Percentiles rank a stretch among this genome's conserved stretches.
phyloP scores from a whole-genome alignment of 148 eudicot genomes.

The Vaccinium corymbosum region DNA sequence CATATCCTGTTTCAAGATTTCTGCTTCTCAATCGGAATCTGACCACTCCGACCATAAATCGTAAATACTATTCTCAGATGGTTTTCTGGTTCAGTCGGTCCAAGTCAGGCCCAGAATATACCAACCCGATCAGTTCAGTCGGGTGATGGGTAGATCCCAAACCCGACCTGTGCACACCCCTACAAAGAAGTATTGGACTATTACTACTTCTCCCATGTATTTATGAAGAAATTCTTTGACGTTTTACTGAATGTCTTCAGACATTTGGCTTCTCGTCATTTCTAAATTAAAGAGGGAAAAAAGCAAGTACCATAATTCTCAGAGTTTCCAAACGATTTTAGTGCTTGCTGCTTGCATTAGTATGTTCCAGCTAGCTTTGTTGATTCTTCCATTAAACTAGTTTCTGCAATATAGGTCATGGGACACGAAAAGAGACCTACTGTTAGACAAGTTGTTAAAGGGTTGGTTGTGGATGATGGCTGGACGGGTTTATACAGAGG shows the following conservation, averaged over 20 bases:
- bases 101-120: too few species aligned
- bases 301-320: background rate
- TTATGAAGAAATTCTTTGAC: background rate
- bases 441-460: slow-evolving; percentile 68
- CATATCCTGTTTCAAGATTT: too few species aligned
- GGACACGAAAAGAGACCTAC: slow-evolving; percentile 56
- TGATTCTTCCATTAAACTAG: background rate
- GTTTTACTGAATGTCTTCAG: background rate
- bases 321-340: background rate
- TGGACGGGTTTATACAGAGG: slow-evolving; percentile 96
- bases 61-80: too few species aligned
- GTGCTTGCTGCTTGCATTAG: background rate
- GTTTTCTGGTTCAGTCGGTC: too few species aligned
- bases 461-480: slow-evolving; percentile 77
- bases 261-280: background rate
- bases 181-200: background rate
- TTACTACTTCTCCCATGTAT: background rate
- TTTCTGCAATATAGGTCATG: slow-evolving; percentile 48
- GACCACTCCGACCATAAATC: too few species aligned
- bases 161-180: too few species aligned
- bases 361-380: slow-evolving; percentile 9
- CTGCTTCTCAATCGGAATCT: too few species aligned
- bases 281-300: background rate
- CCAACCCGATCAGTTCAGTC: too few species aligned
- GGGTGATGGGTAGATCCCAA: too few species aligned